phyloP scores from a whole-genome alignment of 2,329 filamentous ascomycete genomes.

The Hyphodiscus sp. region DNA sequence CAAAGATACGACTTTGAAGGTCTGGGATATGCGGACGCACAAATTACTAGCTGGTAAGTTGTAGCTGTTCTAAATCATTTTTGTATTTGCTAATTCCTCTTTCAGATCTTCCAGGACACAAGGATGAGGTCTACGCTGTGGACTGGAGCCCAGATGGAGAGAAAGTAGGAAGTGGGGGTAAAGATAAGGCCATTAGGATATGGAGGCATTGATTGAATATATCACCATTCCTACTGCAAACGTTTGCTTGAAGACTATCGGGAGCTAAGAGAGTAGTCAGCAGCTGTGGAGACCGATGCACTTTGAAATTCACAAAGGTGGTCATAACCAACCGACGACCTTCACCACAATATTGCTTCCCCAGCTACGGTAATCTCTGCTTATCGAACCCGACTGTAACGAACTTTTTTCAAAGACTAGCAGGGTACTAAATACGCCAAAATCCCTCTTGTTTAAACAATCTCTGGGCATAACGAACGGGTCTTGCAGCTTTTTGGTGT shows the following conservation, averaged over 20 bases:
- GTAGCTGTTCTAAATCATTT: neutral
- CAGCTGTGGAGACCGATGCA: too few relatives aligned
- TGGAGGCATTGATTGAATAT: conserved; percentile 50
- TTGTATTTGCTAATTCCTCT: neutral
- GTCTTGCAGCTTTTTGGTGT: too few relatives aligned
- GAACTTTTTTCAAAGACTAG: too few relatives aligned
- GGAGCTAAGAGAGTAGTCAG: too few relatives aligned
- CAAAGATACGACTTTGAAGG: conserved; percentile 86
- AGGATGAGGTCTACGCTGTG: conserved; percentile 88
- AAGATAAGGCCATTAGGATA: conserved; percentile 72
- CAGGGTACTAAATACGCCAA: too few relatives aligned
- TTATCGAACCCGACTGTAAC: too few relatives aligned
- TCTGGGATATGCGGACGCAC: conserved; percentile 83
- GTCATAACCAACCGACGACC: too few relatives aligned
- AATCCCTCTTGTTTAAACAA: too few relatives aligned
- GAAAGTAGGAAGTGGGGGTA: conserved; percentile 83
- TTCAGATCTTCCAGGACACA: conserved; percentile 79
- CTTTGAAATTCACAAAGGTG: too few relatives aligned
- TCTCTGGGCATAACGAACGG: too few relatives aligned
- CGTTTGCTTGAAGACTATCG: neutral
- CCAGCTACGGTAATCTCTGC: too few relatives aligned
- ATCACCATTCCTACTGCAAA: neutral
- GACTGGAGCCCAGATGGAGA: conserved; percentile 93
- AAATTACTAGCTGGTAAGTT: conserved; percentile 56
- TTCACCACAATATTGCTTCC: too few relatives aligned